These are phyloP conservation scores for Chaetomiaceae sp. DNA, from an alignment of 2,329 filamentous ascomycete species.

Conservation along the genomic window DNA sequence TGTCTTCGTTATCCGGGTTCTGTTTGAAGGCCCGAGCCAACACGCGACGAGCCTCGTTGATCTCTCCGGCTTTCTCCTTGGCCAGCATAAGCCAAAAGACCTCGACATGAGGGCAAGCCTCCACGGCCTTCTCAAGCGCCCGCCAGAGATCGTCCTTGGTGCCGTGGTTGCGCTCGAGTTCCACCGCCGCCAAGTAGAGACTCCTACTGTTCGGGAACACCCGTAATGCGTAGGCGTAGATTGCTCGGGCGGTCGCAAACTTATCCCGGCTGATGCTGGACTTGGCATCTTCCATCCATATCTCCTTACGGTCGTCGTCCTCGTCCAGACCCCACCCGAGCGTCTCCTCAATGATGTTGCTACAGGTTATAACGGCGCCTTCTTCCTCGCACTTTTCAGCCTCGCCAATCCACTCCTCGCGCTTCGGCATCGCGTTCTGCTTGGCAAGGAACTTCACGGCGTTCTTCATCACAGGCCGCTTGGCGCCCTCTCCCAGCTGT, in stretches of 20 bases:
- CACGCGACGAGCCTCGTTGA: conserved; percentile 80
- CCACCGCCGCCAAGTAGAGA: conserved; percentile 85
- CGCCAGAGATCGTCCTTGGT: conserved; percentile 77
- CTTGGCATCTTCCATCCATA: conserved; percentile 92
- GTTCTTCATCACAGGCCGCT: conserved; percentile 90
- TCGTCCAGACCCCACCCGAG: conserved; percentile 91
- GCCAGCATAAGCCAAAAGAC: conserved; percentile 94
- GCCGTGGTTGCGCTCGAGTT: conserved; percentile 87
- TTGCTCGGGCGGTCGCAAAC: conserved; percentile 88
- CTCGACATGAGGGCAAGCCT: conserved; percentile 86
- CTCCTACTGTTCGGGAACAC: conserved; percentile 85
- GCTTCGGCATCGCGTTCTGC: conserved; percentile 92
- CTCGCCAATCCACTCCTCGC: conserved; percentile 94
- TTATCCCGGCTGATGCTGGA: conserved; percentile 73
- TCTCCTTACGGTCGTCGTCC: conserved; percentile 92
- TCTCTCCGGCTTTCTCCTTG: conserved; percentile 83
- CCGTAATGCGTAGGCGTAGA: conserved; percentile 85
- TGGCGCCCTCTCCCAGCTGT: conserved; percentile 71
- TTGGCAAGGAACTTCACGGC: conserved; percentile 83
- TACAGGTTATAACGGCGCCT: conserved; percentile 79
- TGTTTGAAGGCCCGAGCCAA: conserved; percentile 88
- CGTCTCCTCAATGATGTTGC: conserved; percentile 86
- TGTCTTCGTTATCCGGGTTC: conserved; percentile 95
- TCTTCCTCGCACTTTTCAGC: conserved; percentile 94
- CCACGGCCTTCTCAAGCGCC: conserved; percentile 86